phyloP scores from a whole-genome alignment of 73 alveolate species.

The Durusdinium trenchii region DNA sequence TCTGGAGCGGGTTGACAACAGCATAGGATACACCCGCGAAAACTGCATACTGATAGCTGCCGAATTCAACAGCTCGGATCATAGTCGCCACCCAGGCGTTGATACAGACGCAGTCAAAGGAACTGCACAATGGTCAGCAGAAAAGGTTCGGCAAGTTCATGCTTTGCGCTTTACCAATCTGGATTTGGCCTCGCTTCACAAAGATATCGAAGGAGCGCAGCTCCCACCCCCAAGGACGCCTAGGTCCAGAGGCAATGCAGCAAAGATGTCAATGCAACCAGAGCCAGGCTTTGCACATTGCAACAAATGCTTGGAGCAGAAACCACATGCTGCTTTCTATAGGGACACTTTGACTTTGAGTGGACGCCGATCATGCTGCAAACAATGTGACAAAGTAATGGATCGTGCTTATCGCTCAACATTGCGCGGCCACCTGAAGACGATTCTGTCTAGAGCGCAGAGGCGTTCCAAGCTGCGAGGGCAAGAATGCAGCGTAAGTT shows the following conservation, averaged over 20 bases:
- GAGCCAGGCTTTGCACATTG: background rate
- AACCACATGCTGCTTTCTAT: too few relatives aligned
- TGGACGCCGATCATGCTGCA: background rate
- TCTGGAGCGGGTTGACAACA: background rate
- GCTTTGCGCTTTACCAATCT: accelerated
- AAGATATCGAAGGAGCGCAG: background rate
- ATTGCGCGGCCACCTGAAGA: background rate
- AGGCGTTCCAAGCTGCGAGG: background rate
- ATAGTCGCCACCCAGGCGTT: background rate
- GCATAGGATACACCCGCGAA: background rate
- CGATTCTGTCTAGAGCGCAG: background rate
- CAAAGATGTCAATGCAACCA: background rate
- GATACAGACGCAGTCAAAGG: background rate
- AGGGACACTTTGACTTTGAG: background rate
- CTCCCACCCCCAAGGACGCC: background rate
- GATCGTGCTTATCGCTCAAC: background rate
- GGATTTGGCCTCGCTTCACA: background rate
- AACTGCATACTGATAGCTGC: constrained; percentile 1
- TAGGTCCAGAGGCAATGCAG: background rate
- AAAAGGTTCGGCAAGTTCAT: background rate
- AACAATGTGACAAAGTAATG: background rate
- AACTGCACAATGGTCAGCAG: constrained; percentile 21
- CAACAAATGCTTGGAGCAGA: background rate
- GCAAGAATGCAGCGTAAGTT: background rate
- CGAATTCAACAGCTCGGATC: constrained; percentile 5